These are phyloP conservation scores for Phytopythium mirpurense DNA, from an alignment of 352 stramenopile genomes.

Conservation along the genomic window DNA sequence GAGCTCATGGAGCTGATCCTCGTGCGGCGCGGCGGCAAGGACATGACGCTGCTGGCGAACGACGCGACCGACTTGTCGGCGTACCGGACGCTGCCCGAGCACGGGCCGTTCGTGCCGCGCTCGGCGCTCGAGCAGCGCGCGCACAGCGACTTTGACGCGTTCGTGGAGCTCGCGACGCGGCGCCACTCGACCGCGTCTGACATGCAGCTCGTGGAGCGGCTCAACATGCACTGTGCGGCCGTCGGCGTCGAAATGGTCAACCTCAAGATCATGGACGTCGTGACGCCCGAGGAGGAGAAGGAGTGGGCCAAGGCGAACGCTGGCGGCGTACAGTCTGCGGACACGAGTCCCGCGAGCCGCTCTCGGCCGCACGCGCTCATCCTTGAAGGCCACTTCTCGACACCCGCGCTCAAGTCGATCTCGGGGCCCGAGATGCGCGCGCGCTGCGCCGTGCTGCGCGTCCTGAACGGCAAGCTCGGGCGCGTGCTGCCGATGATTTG, in stretches of 20 bases:
- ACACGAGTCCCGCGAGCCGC: background rate
- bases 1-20: slow-evolving; percentile 86
- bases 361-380: slow-evolving; percentile 42
- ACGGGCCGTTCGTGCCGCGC: slow-evolving; percentile 33
- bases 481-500: slow-evolving; percentile 80
- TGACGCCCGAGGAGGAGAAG: slow-evolving; percentile 28
- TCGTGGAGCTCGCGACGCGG: slow-evolving; percentile 57
- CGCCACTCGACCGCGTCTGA: slow-evolving; percentile 59
- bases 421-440: slow-evolving; percentile 80
- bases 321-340: too few species aligned
- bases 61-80: slow-evolving; percentile 61
- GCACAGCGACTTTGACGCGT: slow-evolving; percentile 42
- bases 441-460: slow-evolving; percentile 87
- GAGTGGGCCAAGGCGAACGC: too few species aligned
- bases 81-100: slow-evolving; percentile 23
- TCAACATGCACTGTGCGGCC: slow-evolving; percentile 78
- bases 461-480: slow-evolving; percentile 90
- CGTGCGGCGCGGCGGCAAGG: slow-evolving; percentile 74
- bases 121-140: slow-evolving; percentile 48
- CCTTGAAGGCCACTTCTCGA: slow-evolving; percentile 68
- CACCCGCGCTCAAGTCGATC: slow-evolving; percentile 52
- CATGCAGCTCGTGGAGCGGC: slow-evolving; percentile 79
- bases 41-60: slow-evolving; percentile 85
- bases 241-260: slow-evolving; percentile 84
- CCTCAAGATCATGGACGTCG: slow-evolving; percentile 57